phyloP scores from a whole-genome alignment of 108 stramenopile genomes.

The Nitzschia sp. region DNA sequence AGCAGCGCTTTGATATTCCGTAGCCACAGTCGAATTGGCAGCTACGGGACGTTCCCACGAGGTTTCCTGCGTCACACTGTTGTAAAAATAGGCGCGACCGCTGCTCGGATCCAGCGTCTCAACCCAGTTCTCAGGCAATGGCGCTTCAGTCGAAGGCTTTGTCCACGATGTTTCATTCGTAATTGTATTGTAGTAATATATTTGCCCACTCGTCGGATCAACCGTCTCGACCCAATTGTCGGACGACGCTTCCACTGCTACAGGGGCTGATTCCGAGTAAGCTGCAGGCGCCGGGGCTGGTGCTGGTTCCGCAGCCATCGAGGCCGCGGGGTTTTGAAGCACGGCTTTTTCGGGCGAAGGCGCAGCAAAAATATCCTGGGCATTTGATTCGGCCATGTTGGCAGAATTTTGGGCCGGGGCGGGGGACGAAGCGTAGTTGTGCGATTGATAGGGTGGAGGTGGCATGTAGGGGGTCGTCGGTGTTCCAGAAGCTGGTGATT shows the following conservation, averaged over 20 bases:
- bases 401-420: constrained; percentile 4
- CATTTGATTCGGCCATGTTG: constrained; percentile 18
- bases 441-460: constrained; percentile 37
- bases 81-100: constrained; percentile 62
- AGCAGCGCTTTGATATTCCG: not conserved
- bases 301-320: not conserved
- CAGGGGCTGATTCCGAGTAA: not conserved
- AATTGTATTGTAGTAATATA: constrained; percentile 47
- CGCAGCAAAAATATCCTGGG: constrained; percentile 21
- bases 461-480: constrained; percentile 31
- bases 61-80: constrained; percentile 54
- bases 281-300: not conserved
- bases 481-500: not conserved
- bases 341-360: constrained; percentile 13
- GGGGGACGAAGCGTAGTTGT: constrained; percentile 1
- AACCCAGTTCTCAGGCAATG: constrained; percentile 46
- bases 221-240: constrained; percentile 44
- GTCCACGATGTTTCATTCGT: constrained; percentile 52
- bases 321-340: not conserved
- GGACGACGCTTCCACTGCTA: not conserved
- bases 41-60: constrained; percentile 62
- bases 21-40: not conserved
- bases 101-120: constrained; percentile 56
- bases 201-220: constrained; percentile 47
- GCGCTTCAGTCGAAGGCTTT: constrained; percentile 9